Evolutionary conservation across 441 rosid genomes (phyloP).

Genomic region (Gossypium schwendimanii): DNA sequence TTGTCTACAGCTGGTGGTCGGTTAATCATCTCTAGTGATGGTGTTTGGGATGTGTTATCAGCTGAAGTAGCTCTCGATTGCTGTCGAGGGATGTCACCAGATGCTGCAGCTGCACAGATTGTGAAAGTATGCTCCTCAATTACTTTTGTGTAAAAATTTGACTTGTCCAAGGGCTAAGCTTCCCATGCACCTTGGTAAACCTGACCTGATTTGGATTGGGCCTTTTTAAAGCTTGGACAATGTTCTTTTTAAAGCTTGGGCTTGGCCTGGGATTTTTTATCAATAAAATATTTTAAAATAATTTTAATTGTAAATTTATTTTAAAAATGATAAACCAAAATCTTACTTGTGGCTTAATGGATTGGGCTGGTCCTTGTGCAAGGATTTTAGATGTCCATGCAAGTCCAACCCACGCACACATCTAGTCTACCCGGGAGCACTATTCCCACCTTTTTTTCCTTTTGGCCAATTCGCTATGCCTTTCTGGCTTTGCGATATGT

Average conservation of each 20-base stretch:
- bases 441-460: neutral
- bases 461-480: neutral
- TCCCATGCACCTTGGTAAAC: neutral
- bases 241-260: neutral
- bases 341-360: neutral
- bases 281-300: neutral
- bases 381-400: neutral
- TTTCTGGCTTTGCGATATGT: slow-evolving; percentile 6
- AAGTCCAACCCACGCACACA: neutral
- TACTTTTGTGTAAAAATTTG: neutral
- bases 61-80: slow-evolving; percentile 84
- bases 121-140: slow-evolving; percentile 51
- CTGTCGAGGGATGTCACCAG: slow-evolving; percentile 83
- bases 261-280: no score
- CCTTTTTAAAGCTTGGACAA: neutral
- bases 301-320: neutral
- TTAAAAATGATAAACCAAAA: neutral
- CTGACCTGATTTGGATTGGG: neutral
- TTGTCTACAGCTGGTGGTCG: slow-evolving; percentile 87
- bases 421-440: neutral
- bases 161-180: neutral
- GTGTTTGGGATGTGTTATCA: slow-evolving; percentile 92
- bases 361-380: neutral
- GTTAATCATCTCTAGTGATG: slow-evolving; percentile 87
- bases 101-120: slow-evolving; percentile 83